Evolutionary conservation across 371 early-diverging fungal genomes (phyloP), one percentile per base, ranked within the genome.

Genomic region (Lichtheimia ornata): DNA sequence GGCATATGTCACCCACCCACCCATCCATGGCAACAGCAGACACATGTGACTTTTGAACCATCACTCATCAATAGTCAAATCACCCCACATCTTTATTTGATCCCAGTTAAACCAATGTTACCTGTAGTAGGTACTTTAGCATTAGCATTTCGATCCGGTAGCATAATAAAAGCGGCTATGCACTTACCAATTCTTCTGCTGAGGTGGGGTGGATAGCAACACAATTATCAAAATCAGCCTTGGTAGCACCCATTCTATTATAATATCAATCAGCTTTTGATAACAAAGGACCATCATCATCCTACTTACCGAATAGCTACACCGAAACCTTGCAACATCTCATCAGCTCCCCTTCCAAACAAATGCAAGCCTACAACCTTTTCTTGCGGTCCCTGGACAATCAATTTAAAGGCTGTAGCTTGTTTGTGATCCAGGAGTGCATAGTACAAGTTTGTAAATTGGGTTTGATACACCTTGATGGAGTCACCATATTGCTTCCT

Each of bases 171-270:
- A 2, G 6, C 22, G 22, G 15, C 47, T 6, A 24, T n/a, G 12
- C 9, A 45, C 63, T 66, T 50, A 91, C 91, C 67, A 92, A 65
- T 73, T 92, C 99, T 70, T 99, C 99, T 9, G 94, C 89, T 58
- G 95, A 92, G 13, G 98, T 97, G 30, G 99, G 99, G 76, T 99
- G 99, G 56, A 98, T 95, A 24, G 97, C 97, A 25, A 99, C 96
- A 43, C 92, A 91, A 72, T 71, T 86, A 73, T 97, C 96, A 70
- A 99, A 92, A 70, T 98, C 97, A 18, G 83, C 85, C 80, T 97
- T 97, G 53, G 96, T 95, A 11, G 97, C 96, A n/a, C 96, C 95
- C 91, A 92, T 93, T 72, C 35, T 35, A 35, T 9, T 11, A 35
- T 6, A 0, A 35, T 9, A 35, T 2, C 6, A 35, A 35, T 35